Percentiles rank a stretch among this genome's conserved stretches.
Conservation (phyloP, 805 yeast genomes). For the Schizosaccharomyces osmophilus region DNA sequence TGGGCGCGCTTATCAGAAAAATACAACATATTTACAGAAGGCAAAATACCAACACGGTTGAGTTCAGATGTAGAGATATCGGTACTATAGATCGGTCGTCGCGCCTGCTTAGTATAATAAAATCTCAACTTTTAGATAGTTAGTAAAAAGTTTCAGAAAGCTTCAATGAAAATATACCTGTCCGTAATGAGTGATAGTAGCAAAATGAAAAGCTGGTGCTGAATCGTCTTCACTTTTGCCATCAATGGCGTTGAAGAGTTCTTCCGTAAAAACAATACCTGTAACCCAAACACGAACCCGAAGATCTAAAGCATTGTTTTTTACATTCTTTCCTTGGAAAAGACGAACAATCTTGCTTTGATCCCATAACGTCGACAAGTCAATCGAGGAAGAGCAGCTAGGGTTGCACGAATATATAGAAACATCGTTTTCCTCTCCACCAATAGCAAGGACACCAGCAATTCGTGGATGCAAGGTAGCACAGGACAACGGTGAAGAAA, state of each 20-base stretch:
- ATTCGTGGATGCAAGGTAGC: not conserved
- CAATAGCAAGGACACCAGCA: not conserved
- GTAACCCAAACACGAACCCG: conserved; percentile 66
- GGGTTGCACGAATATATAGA: not conserved
- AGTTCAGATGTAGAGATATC: not conserved
- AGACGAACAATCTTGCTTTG: not conserved
- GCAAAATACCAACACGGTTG: not conserved
- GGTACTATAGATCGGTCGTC: not conserved
- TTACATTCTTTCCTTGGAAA: conserved; percentile 48
- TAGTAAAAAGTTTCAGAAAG: not conserved
- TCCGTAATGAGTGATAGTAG: not conserved
- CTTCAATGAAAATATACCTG: not conserved
- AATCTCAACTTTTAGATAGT: not conserved
- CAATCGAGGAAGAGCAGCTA: not conserved
- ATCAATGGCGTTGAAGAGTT: not conserved
- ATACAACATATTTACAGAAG: not conserved
- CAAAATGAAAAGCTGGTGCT: not conserved
- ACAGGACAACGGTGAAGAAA: not conserved
- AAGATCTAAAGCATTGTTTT: conserved; percentile 50
- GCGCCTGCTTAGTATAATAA: not conserved
- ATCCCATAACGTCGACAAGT: not conserved
- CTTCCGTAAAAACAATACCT: conserved; percentile 23
- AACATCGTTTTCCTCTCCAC: not conserved
- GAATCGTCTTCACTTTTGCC: not conserved
- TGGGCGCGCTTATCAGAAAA: not conserved